Conservation (phyloP, 116 monocot genomes). For the Papilionanthe hybrid region DNA sequence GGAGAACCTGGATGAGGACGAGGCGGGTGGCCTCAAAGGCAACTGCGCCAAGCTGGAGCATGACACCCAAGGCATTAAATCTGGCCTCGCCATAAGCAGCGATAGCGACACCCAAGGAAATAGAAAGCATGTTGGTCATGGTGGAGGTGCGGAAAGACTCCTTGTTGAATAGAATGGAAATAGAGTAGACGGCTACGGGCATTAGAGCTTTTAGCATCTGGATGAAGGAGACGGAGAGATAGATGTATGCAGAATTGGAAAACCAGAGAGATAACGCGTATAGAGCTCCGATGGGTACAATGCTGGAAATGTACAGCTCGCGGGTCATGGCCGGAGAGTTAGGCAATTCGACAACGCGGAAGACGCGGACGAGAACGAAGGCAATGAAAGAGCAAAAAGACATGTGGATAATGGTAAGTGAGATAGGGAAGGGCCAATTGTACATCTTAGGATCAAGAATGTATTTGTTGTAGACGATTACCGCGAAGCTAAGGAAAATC, state of each 20-base stretch:
- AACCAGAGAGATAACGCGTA: slow-evolving; percentile 75
- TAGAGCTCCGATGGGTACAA: slow-evolving; percentile 56
- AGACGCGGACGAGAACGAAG: slow-evolving; percentile 44
- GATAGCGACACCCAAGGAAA: slow-evolving; percentile 65
- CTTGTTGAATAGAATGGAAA: slow-evolving; percentile 51
- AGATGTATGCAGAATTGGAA: slow-evolving; percentile 81
- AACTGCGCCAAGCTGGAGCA: slow-evolving; percentile 50
- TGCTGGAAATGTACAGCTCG: slow-evolving; percentile 48
- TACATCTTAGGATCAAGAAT: slow-evolving; percentile 66
- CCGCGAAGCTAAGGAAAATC: slow-evolving; percentile 67
- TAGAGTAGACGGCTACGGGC: slow-evolving; percentile 79
- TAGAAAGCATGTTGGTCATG: slow-evolving; percentile 72
- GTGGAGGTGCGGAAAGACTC: slow-evolving; percentile 34
- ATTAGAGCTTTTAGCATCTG: slow-evolving; percentile 85
- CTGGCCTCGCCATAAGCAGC: slow-evolving; percentile 75
- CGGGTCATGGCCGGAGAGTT: slow-evolving; percentile 32
- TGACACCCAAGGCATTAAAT: slow-evolving; percentile 29
- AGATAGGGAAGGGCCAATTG: slow-evolving; percentile 69
- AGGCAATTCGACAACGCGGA: slow-evolving; percentile 45
- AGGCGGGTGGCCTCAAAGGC: slow-evolving; percentile 48
- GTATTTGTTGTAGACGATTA: slow-evolving; percentile 88
- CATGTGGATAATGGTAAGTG: slow-evolving; percentile 70
- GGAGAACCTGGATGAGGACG: slow-evolving; percentile 48
- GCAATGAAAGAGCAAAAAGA: slow-evolving; percentile 62
- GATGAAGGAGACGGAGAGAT: slow-evolving; percentile 80